Percentiles rank a stretch among this genome's conserved stretches.
Evolutionary conservation across 177 flowering plant species (phyloP).

Genomic region (Tripterygium wilfordii): DNA sequence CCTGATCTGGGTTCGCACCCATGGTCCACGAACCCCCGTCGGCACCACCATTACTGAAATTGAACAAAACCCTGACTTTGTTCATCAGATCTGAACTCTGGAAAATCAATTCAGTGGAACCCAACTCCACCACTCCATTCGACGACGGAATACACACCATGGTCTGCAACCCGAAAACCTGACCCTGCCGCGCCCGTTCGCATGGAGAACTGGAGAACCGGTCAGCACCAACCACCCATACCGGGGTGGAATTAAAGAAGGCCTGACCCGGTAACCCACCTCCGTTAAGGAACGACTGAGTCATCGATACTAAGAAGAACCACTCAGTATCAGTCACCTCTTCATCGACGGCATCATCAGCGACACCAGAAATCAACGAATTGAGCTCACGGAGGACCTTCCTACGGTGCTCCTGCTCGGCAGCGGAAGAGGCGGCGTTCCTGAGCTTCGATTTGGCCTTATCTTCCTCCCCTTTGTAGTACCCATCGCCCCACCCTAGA

Average conservation of each 20-base stretch:
- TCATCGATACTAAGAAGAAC: conserved; percentile 93
- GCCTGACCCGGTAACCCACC: conserved; percentile 80
- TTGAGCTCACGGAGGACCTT: conserved; percentile 78
- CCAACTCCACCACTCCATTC: conserved; percentile 83
- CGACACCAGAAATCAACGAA: conserved; percentile 60
- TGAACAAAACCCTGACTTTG: conserved; percentile 63
- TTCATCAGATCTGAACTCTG: conserved; percentile 74
- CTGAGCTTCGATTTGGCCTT: conserved; percentile 13
- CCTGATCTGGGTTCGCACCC: conserved; percentile 23
- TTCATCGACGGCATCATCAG: conserved; percentile 61
- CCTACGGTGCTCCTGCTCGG: conserved; percentile 76
- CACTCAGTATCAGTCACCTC: conserved; percentile 97
- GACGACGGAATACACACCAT: conserved; percentile 71
- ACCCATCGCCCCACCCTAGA: conserved; percentile 92
- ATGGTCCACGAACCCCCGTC: conserved; percentile 30
- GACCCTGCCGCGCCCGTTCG: conserved; percentile 69
- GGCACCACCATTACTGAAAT: conserved; percentile 31
- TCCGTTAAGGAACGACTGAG: conserved; percentile 62
- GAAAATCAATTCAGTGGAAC: conserved; percentile 63
- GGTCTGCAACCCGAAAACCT: conserved; percentile 68
- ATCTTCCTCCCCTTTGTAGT: conserved; percentile 77
- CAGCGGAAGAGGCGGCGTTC: conserved; percentile 26
- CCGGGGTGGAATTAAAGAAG: conserved; percentile 30
- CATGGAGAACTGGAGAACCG: conserved; percentile 42
- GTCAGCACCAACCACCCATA: conserved; percentile 68